Base-by-base conservation (phyloP, 352 stramenopile species). In the Pythium biforme region DNA sequence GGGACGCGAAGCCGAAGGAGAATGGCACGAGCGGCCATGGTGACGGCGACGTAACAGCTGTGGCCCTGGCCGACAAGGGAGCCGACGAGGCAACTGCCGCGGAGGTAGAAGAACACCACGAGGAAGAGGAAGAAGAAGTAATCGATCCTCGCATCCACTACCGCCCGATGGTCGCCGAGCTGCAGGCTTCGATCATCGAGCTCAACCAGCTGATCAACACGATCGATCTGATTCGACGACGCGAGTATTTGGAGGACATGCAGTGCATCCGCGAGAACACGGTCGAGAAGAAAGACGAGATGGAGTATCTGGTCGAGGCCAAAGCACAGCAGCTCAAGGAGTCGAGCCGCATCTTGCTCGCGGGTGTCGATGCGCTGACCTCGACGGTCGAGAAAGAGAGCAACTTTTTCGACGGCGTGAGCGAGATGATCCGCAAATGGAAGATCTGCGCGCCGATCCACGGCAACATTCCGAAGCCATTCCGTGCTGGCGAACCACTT, bases 61-160 rank as follows among this genome's bases (percentile, higher is more conserved):
- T 54, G 26, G 51, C 31, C n/a, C 43, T 58, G 0, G 68, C 68
- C 12, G 64, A 64, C 23, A 55, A 57, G 19, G 64, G 75, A 23
- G 59, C 51, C 17, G 59, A 39, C 15, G 61, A 81, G 10, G 72
- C 66, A n/a, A 15, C 58, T 23, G 31, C 3, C 2, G 59, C 70
- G 34, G 29, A 73, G 9, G n/a, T n/a, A n/a, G 40, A 61, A 9
- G 31, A 41, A 7, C 61, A 76, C 14, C 57, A 72, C 5, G 69
- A 75, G 1, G 76, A 88, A n/a, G 78, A 49, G 10, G 55, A 62
- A 19, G 55, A 92, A 39, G 83, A 93, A 25, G 80, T 94, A 59
- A 94, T 95, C 29, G 87, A 95, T 45, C 87, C 87, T 23, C 83
- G 87, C 31, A 86, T 93, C 54, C 77, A 95, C 70, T 95, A 95